Conservation (phyloP, 805 yeast species). For the Saturnispora ahearnii region DNA sequence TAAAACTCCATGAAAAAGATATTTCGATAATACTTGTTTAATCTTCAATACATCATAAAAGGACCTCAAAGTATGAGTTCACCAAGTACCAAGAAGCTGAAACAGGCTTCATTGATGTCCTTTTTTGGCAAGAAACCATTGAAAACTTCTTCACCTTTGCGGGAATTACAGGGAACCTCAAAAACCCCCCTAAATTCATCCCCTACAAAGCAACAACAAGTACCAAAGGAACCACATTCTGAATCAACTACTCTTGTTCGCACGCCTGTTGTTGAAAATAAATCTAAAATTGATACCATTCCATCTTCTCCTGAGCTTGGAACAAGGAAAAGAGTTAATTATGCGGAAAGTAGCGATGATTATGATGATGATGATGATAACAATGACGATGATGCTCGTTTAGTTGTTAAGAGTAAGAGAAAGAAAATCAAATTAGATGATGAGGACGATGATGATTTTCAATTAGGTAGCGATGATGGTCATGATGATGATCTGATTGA, state of each 20-base stretch:
- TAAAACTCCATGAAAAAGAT: not conserved
- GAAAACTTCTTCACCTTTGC: not conserved
- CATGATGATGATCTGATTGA: conserved; percentile 15
- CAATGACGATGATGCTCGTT: conserved; percentile 12
- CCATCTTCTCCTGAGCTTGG: conserved; percentile 18
- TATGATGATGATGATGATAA: conserved; percentile 15
- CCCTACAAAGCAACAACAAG: not conserved
- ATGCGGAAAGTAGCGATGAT: conserved; percentile 15
- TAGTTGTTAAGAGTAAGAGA: conserved; percentile 4
- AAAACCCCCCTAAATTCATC: not conserved
- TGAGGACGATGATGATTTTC: conserved; percentile 18
- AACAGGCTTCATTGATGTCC: conserved; percentile 27
- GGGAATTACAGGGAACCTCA: not conserved
- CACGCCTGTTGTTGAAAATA: conserved; percentile 12
- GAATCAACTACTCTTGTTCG: not conserved
- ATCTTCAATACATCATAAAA: not conserved
- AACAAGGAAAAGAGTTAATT: conserved; percentile 13
- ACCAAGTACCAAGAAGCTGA: conserved; percentile 13
- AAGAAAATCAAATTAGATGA: conserved; percentile 12
- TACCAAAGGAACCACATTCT: not conserved
- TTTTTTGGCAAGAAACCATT: conserved; percentile 18
- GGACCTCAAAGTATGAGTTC: conserved; percentile 6
- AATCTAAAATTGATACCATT: conserved; percentile 4
- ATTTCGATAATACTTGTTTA: not conserved
- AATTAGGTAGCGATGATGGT: conserved; percentile 16